Percentiles rank a stretch among this genome's conserved stretches.
These are phyloP conservation scores for Zalerion maritima DNA, from an alignment of 495 filamentous ascomycete species.

Conservation along the genomic window DNA sequence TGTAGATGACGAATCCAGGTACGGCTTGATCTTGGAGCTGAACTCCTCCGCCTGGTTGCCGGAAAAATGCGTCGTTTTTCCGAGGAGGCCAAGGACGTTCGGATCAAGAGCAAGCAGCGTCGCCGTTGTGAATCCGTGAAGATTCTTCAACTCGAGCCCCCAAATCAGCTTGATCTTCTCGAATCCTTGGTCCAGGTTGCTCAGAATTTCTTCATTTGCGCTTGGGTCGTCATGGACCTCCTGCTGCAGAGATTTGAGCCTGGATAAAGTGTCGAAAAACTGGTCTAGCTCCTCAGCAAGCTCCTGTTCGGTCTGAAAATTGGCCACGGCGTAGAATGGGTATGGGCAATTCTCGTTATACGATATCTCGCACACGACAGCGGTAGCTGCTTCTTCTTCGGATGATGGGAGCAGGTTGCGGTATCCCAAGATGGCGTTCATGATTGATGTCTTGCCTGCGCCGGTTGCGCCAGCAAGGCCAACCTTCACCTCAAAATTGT, in stretches of 20 bases:
- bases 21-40: conserved; percentile 6
- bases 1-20: conserved; percentile 7
- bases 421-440: conserved; percentile 10
- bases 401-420: conserved; percentile 12
- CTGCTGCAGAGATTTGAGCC: conserved; percentile 1
- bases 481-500: conserved; percentile 9
- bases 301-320: conserved; percentile 7
- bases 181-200: not conserved
- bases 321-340: conserved; percentile 9
- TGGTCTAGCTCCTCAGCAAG: conserved; percentile 7
- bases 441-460: conserved; percentile 12
- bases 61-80: too few species aligned
- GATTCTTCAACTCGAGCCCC: conserved; percentile 2
- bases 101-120: too few species aligned
- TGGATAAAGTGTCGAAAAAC: conserved; percentile 2
- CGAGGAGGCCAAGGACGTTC: too few species aligned
- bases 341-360: conserved; percentile 9
- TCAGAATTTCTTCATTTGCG: not conserved
- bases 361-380: conserved; percentile 7
- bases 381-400: conserved; percentile 11
- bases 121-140: not conserved
- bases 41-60: too few species aligned
- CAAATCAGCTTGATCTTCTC: conserved; percentile 4
- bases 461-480: conserved; percentile 15
- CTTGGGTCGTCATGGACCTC: conserved; percentile 4